These are phyloP conservation scores for Linnemannia exigua DNA, from an alignment of 192 early-diverging fungal genomes.

Conservation along the genomic window DNA sequence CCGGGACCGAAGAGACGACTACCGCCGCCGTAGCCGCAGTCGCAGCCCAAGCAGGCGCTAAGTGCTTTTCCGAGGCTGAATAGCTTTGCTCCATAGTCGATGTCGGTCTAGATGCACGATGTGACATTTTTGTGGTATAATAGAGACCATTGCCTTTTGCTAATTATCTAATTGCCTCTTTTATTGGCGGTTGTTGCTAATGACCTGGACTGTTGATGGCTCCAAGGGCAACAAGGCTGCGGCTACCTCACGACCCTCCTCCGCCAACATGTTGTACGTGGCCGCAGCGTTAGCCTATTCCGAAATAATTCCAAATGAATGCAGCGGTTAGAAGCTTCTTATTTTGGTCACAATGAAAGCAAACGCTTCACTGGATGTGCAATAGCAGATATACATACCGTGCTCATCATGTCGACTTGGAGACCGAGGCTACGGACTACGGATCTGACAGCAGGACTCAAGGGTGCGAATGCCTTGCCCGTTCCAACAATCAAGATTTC, in stretches of 20 bases:
- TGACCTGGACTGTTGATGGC: slow-evolving; percentile 47
- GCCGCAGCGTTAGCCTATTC: slow-evolving; percentile 68
- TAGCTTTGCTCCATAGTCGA: background rate
- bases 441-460: slow-evolving; percentile 61
- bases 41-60: slow-evolving; percentile 36
- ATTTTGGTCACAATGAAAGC: background rate
- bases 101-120: background rate
- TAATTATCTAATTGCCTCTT: background rate
- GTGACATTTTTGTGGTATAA: background rate
- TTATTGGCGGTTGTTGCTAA: slow-evolving; percentile 11
- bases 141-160: background rate
- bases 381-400: slow-evolving; percentile 56
- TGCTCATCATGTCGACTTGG: slow-evolving; percentile 71
- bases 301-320: slow-evolving; percentile 5
- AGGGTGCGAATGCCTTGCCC: slow-evolving; percentile 64
- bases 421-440: slow-evolving; percentile 66
- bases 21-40: slow-evolving; percentile 45
- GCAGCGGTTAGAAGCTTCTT: background rate
- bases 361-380: background rate
- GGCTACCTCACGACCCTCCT: slow-evolving; percentile 71
- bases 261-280: slow-evolving; percentile 69
- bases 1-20: slow-evolving; percentile 40
- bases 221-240: slow-evolving; percentile 66
- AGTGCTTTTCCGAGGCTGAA: background rate
- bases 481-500: slow-evolving; percentile 73